Evolutionary conservation across 352 stramenopile genomes (phyloP).

Genomic region (Pythium biforme): DNA sequence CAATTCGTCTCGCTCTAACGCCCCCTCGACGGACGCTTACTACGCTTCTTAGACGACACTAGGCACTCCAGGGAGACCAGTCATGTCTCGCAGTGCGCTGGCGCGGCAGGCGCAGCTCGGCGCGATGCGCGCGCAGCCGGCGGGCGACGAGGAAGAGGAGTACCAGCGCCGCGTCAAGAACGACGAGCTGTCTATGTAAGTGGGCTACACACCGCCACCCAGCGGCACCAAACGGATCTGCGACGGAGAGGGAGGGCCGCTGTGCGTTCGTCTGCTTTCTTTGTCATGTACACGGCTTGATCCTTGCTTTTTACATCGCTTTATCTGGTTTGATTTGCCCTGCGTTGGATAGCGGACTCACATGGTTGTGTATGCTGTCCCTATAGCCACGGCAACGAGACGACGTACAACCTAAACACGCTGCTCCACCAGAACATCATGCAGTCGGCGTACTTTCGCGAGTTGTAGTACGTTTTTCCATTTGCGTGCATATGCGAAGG

Average conservation of each 20-base stretch:
- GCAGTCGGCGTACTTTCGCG: conserved; percentile 94
- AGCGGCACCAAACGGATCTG: no score
- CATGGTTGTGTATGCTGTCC: no score
- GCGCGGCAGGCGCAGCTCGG: conserved; percentile 57
- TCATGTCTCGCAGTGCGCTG: conserved; percentile 77
- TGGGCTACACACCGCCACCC: conserved; percentile 4
- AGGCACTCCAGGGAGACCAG: no score
- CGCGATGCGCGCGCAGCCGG: conserved; percentile 39
- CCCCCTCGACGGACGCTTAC: no score
- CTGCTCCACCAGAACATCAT: conserved; percentile 95
- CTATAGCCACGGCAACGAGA: conserved; percentile 82
- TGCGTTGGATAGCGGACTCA: no score
- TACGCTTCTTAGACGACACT: no score
- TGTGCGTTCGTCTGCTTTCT: no score
- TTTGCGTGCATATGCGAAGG: neutral
- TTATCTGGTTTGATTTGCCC: neutral
- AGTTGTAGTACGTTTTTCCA: conserved; percentile 75
- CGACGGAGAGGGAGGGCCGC: no score
- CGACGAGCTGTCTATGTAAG: conserved; percentile 76
- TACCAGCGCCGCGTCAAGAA: conserved; percentile 60
- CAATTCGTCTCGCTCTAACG: neutral
- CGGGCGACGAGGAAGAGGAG: conserved; percentile 44
- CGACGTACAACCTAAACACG: conserved; percentile 96
- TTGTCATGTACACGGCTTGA: neutral
- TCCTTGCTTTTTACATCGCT: no score